Evolutionary conservation across 2,329 filamentous ascomycete species (phyloP), one percentile per base, ranked within the genome.

Genomic region (Thelonectria blattea): DNA sequence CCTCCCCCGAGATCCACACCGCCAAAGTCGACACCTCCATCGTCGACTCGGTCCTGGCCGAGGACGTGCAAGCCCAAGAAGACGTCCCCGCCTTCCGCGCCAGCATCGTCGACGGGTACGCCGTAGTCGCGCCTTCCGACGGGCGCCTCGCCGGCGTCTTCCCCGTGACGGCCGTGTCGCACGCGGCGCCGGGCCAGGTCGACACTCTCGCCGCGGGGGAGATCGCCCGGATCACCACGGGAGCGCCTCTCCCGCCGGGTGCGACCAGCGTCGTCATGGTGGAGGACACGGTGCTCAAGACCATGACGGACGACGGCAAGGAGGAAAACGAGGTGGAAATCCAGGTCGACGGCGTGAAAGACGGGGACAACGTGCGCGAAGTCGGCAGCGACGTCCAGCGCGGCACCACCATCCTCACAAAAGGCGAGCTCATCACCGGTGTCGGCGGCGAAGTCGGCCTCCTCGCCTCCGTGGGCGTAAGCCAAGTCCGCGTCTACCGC

Each of bases 31-130:
- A 90, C 61, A 81, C 83, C 34, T 77, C 78, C 2, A 79, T 98
- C 1, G 85, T 94, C 1, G 92, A 92, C 8, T 86, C 85, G 9
- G 89, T 98, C 1, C 80, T 99, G 2, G 93, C 94, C 0, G 88
- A 93, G 72, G 90, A 96, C 66, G 89, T 99, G 22, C 85, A 81
- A 41, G 92, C 95, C 0, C 78, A 79, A 4, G 94, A 97, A 73
- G 87, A 90, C 8, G 95, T 99, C 0, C 95, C 95, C 0, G 95
- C 94, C 0, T 99, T 96, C 77, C 84, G 93, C 60, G 95, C 95
- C 17, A 98, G 94, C 72, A 98, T 97, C 42, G 95, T 99, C 1
- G 95, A 99, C 74, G 95, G 95, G 1, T 99, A 99, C 72, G 95
- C 95, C 2, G 85, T 96, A 0, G 87, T 93, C 39, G 89, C 87